These are phyloP conservation scores for Vararia minispora DNA, from an alignment of 768 basidiomycete genomes.

Conservation along the genomic window DNA sequence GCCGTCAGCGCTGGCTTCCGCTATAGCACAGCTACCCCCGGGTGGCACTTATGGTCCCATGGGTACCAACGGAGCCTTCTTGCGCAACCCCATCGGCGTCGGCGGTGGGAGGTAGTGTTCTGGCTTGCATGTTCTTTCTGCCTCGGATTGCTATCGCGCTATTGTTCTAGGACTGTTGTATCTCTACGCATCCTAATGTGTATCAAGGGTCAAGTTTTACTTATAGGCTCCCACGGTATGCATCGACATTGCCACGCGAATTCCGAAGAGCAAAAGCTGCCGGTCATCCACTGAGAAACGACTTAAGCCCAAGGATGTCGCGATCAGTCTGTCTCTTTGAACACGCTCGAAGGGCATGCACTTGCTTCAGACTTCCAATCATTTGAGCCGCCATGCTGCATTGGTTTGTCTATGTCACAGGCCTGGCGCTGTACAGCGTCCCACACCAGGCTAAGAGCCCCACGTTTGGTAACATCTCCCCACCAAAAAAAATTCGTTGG, in stretches of 20 bases:
- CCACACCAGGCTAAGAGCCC: too few relatives aligned
- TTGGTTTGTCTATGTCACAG: too few relatives aligned
- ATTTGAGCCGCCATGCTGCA: too few relatives aligned
- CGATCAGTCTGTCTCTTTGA: too few relatives aligned
- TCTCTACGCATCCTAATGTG: conserved; percentile 23
- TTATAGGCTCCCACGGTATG: neutral
- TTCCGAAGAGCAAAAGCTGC: too few relatives aligned
- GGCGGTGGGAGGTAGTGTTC: conserved; percentile 10
- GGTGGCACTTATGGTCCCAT: conserved; percentile 12
- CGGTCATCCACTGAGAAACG: too few relatives aligned
- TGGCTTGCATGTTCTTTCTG: neutral
- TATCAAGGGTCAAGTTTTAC: conserved; percentile 13
- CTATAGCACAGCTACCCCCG: conserved; percentile 11
- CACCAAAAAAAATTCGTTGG: too few relatives aligned
- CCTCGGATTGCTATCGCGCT: conserved; percentile 16
- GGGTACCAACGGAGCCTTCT: conserved; percentile 12
- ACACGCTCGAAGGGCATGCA: too few relatives aligned
- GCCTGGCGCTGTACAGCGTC: too few relatives aligned
- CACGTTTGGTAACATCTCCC: too few relatives aligned
- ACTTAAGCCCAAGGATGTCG: too few relatives aligned
- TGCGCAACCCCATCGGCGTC: conserved; percentile 12
- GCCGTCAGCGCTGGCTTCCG: conserved; percentile 1
- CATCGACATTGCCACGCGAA: neutral
- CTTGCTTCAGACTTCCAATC: too few relatives aligned
- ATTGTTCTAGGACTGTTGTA: conserved; percentile 18